phyloP scores from a whole-genome alignment of 192 early-diverging fungal genomes.

The Gigaspora rosea region DNA sequence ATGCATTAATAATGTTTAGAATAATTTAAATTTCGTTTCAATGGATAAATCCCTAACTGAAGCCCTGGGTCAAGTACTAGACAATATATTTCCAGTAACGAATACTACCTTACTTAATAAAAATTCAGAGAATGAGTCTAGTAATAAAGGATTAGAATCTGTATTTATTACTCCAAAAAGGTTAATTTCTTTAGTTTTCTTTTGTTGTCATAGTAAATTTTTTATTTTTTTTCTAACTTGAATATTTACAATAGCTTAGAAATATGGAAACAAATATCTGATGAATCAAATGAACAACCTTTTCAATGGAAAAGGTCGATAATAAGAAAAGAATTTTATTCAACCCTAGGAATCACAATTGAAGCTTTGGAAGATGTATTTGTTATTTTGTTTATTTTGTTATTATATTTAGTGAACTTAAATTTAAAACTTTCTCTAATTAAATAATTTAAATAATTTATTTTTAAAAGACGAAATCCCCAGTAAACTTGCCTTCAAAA shows the following conservation, averaged over 20 bases:
- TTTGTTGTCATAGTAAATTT: neutral
- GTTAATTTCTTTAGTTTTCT: neutral
- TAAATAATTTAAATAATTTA: neutral
- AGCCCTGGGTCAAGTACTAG: neutral
- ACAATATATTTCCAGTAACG: neutral
- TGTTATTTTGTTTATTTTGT: neutral
- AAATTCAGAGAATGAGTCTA: neutral
- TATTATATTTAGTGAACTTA: neutral
- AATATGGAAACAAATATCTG: conserved; percentile 26
- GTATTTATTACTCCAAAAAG: neutral
- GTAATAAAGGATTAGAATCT: neutral
- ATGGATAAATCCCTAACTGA: neutral
- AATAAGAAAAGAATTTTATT: conserved; percentile 43
- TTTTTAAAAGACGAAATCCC: neutral
- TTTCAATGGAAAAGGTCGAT: conserved; percentile 49
- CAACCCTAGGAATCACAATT: conserved; percentile 38
- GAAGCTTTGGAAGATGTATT: conserved; percentile 36
- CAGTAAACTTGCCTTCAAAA: neutral
- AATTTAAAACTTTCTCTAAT: neutral
- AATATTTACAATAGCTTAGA: neutral
- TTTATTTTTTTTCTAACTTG: neutral
- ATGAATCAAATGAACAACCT: conserved; percentile 32
- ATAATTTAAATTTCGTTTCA: neutral
- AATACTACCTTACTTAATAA: neutral
- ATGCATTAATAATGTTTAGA: neutral